Evolutionary conservation across 352 stramenopile species (phyloP).

Genomic region (Aphanomyces euteiches): DNA sequence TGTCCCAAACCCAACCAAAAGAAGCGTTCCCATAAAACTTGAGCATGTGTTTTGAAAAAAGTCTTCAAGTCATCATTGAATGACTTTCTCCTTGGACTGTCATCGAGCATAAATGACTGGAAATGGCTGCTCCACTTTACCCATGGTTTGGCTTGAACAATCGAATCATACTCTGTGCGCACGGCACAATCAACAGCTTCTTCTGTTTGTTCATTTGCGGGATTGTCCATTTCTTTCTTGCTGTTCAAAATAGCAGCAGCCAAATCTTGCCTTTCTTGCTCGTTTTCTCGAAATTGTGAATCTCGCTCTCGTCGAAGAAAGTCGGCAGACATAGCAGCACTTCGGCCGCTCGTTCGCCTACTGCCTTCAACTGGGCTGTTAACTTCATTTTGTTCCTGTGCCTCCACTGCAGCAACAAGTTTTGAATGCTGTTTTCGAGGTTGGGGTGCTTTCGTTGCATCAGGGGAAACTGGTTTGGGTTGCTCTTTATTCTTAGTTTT

Average conservation of each 20-base stretch:
- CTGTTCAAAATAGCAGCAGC: neutral
- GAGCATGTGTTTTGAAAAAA: constrained; percentile 3
- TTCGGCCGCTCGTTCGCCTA: neutral
- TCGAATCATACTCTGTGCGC: no score
- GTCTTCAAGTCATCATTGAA: neutral
- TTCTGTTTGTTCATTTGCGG: no score
- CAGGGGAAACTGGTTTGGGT: no score
- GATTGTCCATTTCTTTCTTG: neutral
- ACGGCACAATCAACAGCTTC: no score
- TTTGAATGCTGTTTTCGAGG: no score
- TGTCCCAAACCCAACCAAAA: neutral
- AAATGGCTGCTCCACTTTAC: constrained; percentile 5
- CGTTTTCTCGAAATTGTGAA: neutral
- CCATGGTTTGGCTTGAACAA: neutral
- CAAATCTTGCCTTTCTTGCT: constrained; percentile 3
- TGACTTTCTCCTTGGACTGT: neutral
- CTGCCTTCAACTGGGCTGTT: neutral
- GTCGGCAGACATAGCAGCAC: neutral
- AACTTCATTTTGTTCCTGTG: no score
- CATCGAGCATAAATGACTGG: constrained; percentile 1
- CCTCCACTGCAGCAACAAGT: no score
- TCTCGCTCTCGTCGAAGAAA: constrained; percentile 1
- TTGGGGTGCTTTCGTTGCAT: no score
- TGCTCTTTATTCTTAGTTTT: neutral
- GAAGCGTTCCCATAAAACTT: neutral